phyloP scores from a whole-genome alignment of 2,329 filamentous ascomycete genomes.

The Coniochaeta sp. region DNA sequence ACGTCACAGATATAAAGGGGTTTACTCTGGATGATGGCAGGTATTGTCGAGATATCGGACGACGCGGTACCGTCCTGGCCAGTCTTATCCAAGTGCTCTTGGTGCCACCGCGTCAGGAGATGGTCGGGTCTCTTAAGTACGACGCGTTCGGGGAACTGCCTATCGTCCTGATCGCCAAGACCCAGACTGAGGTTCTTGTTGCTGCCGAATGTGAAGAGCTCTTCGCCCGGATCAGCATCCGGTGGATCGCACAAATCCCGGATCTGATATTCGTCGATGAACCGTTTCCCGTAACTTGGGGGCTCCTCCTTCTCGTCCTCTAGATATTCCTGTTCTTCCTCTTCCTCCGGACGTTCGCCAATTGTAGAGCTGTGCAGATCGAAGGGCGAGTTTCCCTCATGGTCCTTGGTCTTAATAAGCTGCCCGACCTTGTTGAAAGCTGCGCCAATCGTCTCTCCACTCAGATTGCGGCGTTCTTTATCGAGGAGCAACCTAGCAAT shows the following conservation, averaged over 20 bases:
- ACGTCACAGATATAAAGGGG: conserved; percentile 75
- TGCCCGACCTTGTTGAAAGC: conserved; percentile 60
- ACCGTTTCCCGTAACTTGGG: too few species aligned
- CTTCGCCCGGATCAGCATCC: conserved; percentile 56
- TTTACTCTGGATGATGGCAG: conserved; percentile 62
- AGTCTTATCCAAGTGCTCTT: conserved; percentile 53
- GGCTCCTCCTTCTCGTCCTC: conserved; percentile 50
- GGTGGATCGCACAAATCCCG: conserved; percentile 15
- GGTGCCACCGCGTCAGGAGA: conserved; percentile 66
- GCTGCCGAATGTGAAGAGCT: conserved; percentile 89
- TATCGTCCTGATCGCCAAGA: conserved; percentile 90
- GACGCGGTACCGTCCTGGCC: conserved; percentile 27
- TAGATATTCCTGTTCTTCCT: conserved; percentile 24
- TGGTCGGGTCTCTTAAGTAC: conserved; percentile 69
- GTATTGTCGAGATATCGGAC: conserved; percentile 47
- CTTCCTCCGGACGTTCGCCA: conserved; percentile 48
- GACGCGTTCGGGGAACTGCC: conserved; percentile 86
- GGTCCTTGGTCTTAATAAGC: conserved; percentile 90
- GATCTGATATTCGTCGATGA: too few species aligned
- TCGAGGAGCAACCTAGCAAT: conserved; percentile 77
- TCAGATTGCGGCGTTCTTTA: conserved; percentile 62
- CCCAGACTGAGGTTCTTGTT: conserved; percentile 93
- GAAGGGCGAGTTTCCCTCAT: conserved; percentile 89
- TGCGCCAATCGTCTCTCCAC: conserved; percentile 51
- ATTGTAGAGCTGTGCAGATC: conserved; percentile 89